phyloP scores from a whole-genome alignment of 140 eudicot genomes.

The Stevia rebaudiana region DNA sequence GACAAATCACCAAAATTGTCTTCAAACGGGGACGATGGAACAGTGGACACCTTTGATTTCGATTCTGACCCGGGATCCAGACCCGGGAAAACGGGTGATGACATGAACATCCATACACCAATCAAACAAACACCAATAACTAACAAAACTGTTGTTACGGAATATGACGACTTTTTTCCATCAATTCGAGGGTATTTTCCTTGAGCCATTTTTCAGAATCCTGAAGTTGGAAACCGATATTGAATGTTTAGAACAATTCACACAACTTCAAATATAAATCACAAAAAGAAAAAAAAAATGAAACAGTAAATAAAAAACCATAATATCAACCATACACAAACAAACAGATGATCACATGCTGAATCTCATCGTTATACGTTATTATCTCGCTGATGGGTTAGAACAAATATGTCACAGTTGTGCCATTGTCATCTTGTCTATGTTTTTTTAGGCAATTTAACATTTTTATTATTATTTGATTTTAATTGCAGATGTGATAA shows the following conservation, averaged over 20 bases:
- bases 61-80: conserved; percentile 13
- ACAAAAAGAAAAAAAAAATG: neutral
- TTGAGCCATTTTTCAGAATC: conserved; percentile 32
- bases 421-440: conserved; percentile 7
- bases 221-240: conserved; percentile 12
- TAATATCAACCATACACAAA: neutral
- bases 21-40: conserved; percentile 29
- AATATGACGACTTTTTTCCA: conserved; percentile 40
- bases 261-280: neutral
- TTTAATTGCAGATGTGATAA: neutral
- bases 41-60: conserved; percentile 19
- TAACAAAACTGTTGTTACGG: conserved; percentile 27
- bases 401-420: conserved; percentile 11
- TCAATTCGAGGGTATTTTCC: conserved; percentile 37
- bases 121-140: conserved; percentile 28
- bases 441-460: neutral
- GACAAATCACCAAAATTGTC: conserved; percentile 42
- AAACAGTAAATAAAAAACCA: neutral
- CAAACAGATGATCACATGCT: neutral
- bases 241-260: neutral
- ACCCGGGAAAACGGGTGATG: conserved; percentile 26
- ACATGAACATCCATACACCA: conserved; percentile 40
- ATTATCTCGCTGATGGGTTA: neutral
- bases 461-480: neutral
- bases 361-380: neutral